Percentiles rank a stretch among this genome's conserved stretches.
These are phyloP conservation scores for Trichoderma harzianum DNA, from an alignment of 2,329 filamentous ascomycete genomes.

Conservation along the genomic window DNA sequence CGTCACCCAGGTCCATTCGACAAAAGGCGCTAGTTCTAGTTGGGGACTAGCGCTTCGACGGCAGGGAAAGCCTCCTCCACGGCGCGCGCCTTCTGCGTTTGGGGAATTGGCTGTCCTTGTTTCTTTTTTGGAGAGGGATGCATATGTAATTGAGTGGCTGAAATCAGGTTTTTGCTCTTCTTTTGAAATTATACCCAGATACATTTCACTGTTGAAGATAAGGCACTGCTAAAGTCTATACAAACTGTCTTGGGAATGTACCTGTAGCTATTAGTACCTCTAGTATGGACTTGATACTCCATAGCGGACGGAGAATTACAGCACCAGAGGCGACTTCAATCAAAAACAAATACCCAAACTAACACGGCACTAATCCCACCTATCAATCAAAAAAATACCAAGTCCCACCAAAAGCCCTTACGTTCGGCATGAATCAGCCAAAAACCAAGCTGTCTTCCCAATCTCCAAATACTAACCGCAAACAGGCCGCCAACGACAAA, in stretches of 20 bases:
- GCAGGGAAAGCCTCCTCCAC: background rate
- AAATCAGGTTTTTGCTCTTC: background rate
- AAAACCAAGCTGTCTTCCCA: background rate
- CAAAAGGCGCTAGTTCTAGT: background rate
- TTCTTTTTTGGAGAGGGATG: background rate
- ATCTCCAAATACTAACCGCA: background rate
- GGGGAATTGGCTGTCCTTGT: background rate
- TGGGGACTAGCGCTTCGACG: background rate
- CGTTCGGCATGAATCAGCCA: background rate
- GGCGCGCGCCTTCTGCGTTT: constrained; percentile 1
- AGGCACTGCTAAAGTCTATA: background rate
- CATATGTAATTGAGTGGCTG: background rate
- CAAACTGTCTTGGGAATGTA: background rate
- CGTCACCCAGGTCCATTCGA: constrained; percentile 2
- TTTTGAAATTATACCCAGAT: background rate
- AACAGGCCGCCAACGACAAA: constrained; percentile 6
- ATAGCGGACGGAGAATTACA: background rate
- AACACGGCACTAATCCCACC: background rate
- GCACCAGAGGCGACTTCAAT: background rate
- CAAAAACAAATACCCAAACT: background rate
- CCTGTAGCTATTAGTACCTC: background rate
- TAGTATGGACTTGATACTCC: background rate
- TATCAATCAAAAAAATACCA: background rate
- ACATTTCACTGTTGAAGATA: background rate
- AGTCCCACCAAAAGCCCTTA: background rate